Conservation (phyloP, 306 rosid genomes). For the Lathyrus aphaca region DNA sequence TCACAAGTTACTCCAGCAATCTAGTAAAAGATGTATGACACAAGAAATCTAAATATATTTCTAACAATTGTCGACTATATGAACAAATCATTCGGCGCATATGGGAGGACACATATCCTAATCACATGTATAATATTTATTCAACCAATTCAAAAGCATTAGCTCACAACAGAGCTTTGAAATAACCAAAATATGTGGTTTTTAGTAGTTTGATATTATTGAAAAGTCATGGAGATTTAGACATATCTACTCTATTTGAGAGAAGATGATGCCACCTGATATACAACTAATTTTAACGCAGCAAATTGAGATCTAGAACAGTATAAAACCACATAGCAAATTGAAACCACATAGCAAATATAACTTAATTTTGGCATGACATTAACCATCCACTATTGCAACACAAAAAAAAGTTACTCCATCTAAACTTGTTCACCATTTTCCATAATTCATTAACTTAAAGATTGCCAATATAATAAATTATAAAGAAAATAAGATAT, state of each 20-base stretch:
- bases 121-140: constrained; percentile 11
- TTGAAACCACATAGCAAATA: too few species aligned
- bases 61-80: neutral
- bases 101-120: neutral
- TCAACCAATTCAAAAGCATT: constrained; percentile 37
- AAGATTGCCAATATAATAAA: too few species aligned
- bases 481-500: too few species aligned
- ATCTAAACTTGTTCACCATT: too few species aligned
- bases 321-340: too few species aligned
- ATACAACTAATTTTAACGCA: constrained; percentile 80
- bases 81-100: constrained; percentile 6
- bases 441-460: too few species aligned
- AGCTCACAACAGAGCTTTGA: too few species aligned
- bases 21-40: neutral
- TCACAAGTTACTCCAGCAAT: neutral
- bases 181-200: constrained; percentile 19
- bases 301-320: too few species aligned
- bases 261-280: constrained; percentile 78
- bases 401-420: too few species aligned
- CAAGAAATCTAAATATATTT: neutral
- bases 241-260: constrained; percentile 57
- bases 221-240: constrained; percentile 6
- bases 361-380: too few species aligned
- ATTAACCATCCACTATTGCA: too few species aligned
- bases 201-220: constrained; percentile 16